A percentile compares a stretch with the other conserved stretches of the same genome.
phyloP scores from a whole-genome alignment of 306 rosid species.

The Pyrus bretschneideri region DNA sequence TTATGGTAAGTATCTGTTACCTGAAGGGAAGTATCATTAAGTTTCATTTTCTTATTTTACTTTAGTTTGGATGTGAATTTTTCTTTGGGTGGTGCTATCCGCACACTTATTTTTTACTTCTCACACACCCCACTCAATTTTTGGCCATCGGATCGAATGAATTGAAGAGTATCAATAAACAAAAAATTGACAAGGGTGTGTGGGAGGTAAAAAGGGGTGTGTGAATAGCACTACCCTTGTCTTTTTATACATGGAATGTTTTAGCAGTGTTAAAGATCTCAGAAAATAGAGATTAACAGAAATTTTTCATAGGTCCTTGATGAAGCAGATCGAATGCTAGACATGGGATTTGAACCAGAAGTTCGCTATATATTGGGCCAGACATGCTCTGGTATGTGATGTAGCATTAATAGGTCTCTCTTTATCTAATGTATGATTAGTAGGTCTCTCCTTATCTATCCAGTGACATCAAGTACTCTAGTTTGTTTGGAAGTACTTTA shows the following conservation, averaged over 20 bases:
- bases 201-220: too few relatives aligned
- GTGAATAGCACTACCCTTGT: too few relatives aligned
- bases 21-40: not conserved
- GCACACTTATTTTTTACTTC: too few relatives aligned
- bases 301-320: slow-evolving; percentile 72
- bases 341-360: slow-evolving; percentile 92
- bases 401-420: not conserved
- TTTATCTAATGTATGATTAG: not conserved
- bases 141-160: too few relatives aligned
- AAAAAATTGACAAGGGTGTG: too few relatives aligned
- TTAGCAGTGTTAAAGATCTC: not conserved
- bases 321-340: slow-evolving; percentile 99
- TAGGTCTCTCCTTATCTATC: not conserved
- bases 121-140: too few relatives aligned
- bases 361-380: slow-evolving; percentile 85
- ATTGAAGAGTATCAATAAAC: too few relatives aligned
- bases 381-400: slow-evolving; percentile 61
- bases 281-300: not conserved
- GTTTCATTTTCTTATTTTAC: not conserved
- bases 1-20: slow-evolving; percentile 54
- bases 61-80: not conserved
- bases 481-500: not conserved
- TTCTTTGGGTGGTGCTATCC: not conserved
- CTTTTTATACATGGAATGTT: not conserved
- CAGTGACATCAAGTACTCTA: not conserved